A percentile compares a stretch with the other conserved stretches of the same genome.
These are phyloP conservation scores for Clavispora santaluciae DNA, from an alignment of 805 yeast genomes.

Conservation along the genomic window DNA sequence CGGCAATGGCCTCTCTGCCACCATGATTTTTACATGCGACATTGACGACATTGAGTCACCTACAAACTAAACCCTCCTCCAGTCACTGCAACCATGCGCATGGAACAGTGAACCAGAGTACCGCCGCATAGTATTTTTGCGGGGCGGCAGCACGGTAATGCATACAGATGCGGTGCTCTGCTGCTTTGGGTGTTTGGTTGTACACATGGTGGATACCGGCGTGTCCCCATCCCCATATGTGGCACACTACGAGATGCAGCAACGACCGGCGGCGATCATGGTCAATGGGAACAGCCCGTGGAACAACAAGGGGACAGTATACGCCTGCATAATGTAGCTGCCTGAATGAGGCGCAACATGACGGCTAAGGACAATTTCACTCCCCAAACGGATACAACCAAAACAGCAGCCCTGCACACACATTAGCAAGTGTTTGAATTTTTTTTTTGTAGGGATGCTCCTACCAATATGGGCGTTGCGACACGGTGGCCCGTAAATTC, in stretches of 20 bases:
- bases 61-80: background rate
- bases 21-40: no score
- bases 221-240: no score
- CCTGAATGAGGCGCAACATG: constrained; percentile 8
- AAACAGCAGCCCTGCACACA: background rate
- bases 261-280: no score
- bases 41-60: no score
- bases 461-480: background rate
- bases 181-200: no score
- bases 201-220: no score
- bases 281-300: no score
- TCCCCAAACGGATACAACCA: background rate
- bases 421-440: background rate
- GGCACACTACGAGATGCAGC: no score
- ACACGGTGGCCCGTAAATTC: background rate
- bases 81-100: background rate
- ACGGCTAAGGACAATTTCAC: constrained; percentile 7
- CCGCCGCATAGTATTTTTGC: background rate
- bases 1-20: no score
- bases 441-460: background rate
- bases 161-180: no score
- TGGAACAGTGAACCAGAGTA: background rate
- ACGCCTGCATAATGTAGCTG: constrained; percentile 4
- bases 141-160: background rate
- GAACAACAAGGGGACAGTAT: constrained; percentile 2